Percentiles rank a stretch among this genome's conserved stretches.
Evolutionary conservation across 306 rosid genomes (phyloP).

Genomic region (Alnus glutinosa): DNA sequence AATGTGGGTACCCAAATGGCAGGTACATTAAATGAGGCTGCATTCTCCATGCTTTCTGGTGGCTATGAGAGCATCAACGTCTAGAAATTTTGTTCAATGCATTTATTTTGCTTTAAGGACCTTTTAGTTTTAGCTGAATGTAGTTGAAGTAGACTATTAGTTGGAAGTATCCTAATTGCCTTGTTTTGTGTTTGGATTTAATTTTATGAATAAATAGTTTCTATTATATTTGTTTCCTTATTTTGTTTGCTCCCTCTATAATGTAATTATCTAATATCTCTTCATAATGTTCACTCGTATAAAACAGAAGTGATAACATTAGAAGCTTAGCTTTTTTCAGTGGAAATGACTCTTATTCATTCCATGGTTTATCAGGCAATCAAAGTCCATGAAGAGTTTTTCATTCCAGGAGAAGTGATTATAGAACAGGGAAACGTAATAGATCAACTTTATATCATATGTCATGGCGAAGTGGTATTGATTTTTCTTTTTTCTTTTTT

Average conservation of each 20-base stretch:
- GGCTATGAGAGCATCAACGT: too few relatives aligned
- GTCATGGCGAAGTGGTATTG: conserved; percentile 65
- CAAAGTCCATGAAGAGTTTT: conserved; percentile 60
- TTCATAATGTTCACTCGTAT: too few relatives aligned
- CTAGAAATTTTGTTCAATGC: background rate
- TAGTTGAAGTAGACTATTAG: too few relatives aligned
- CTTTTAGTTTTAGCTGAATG: too few relatives aligned
- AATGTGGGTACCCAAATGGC: background rate
- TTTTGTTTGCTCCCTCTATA: background rate
- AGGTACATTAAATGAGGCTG: too few relatives aligned
- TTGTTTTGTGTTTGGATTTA: background rate
- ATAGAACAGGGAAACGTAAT: conserved; percentile 52
- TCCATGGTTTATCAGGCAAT: conserved; percentile 45
- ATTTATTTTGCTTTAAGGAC: background rate
- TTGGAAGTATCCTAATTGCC: background rate
- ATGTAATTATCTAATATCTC: too few relatives aligned
- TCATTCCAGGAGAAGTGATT: conserved; percentile 63
- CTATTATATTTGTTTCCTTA: background rate
- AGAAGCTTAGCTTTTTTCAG: conserved; percentile 11
- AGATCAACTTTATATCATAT: conserved; percentile 58
- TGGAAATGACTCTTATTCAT: conserved; percentile 9
- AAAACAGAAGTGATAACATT: background rate
- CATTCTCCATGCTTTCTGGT: too few relatives aligned
- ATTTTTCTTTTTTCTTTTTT: background rate
- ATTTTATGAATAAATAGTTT: background rate